Evolutionary conservation across 139 green algal species (phyloP).

Genomic region (Chlorella sp.): DNA sequence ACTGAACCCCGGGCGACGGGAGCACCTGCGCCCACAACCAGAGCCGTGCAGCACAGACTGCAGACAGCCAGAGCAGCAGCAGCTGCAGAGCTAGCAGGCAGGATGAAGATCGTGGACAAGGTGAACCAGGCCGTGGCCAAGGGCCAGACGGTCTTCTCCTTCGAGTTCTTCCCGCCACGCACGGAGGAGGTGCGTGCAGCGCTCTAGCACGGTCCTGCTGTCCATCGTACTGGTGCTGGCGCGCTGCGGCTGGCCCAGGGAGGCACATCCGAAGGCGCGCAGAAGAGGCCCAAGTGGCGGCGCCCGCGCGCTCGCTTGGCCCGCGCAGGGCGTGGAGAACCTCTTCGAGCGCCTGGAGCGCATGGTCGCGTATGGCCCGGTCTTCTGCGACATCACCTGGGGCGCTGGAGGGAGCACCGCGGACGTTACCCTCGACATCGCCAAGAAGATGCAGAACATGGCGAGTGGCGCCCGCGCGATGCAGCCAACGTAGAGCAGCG

Average conservation of each 20-base stretch:
- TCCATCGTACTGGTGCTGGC: neutral
- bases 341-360: slow-evolving; percentile 84
- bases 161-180: slow-evolving; percentile 94
- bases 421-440: slow-evolving; percentile 94
- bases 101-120: slow-evolving; percentile 91
- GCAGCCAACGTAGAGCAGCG: no score
- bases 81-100: no score
- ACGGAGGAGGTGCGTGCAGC: slow-evolving; percentile 74
- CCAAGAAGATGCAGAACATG: slow-evolving; percentile 90
- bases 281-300: neutral
- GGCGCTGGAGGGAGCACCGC: slow-evolving; percentile 92
- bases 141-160: slow-evolving; percentile 85
- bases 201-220: no score
- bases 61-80: no score
- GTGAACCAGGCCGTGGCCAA: slow-evolving; percentile 65
- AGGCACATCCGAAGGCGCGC: no score
- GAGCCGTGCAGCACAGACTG: no score
- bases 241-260: neutral
- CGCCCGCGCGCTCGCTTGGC: neutral
- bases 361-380: slow-evolving; percentile 76
- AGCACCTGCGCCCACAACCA: no score
- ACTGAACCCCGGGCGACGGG: no score
- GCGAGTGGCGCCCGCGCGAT: no score
- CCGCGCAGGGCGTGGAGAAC: slow-evolving; percentile 82
- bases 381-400: slow-evolving; percentile 99